phyloP scores from a whole-genome alignment of 148 eudicot species.

The Rhododendron simsii region DNA sequence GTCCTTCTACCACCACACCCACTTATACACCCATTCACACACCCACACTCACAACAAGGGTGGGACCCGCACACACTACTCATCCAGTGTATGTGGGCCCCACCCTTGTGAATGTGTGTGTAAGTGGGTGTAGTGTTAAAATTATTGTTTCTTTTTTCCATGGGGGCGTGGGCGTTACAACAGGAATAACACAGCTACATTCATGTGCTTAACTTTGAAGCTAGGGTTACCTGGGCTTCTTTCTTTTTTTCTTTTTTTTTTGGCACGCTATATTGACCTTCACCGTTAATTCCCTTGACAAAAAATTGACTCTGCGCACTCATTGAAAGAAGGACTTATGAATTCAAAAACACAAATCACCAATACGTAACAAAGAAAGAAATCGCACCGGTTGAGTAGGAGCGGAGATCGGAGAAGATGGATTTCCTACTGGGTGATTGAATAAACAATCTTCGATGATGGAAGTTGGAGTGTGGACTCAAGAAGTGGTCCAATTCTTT shows the following conservation, averaged over 20 bases:
- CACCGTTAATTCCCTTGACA: background rate
- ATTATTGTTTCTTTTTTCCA: background rate
- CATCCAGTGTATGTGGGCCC: no score
- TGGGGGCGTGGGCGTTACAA: background rate
- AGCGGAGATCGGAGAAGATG: slow-evolving; percentile 1
- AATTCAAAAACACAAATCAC: background rate
- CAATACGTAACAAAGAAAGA: background rate
- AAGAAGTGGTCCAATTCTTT: background rate
- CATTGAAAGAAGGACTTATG: background rate
- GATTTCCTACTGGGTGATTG: background rate
- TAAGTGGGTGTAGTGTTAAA: no score
- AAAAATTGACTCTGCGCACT: background rate
- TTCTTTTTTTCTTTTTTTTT: background rate
- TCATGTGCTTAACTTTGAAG: background rate
- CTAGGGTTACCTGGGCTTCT: background rate
- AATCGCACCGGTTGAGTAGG: background rate
- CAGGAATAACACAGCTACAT: background rate
- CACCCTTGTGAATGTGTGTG: no score
- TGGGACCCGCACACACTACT: no score
- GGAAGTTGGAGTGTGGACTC: background rate
- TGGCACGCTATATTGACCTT: background rate
- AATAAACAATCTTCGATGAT: background rate
- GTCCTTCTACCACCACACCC: no score
- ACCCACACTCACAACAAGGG: no score
- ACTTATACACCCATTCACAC: no score